A percentile compares a stretch with the other conserved stretches of the same genome.
These are phyloP conservation scores for Apiospora phragmitis DNA, from an alignment of 2,329 filamentous ascomycete genomes.

Conservation along the genomic window DNA sequence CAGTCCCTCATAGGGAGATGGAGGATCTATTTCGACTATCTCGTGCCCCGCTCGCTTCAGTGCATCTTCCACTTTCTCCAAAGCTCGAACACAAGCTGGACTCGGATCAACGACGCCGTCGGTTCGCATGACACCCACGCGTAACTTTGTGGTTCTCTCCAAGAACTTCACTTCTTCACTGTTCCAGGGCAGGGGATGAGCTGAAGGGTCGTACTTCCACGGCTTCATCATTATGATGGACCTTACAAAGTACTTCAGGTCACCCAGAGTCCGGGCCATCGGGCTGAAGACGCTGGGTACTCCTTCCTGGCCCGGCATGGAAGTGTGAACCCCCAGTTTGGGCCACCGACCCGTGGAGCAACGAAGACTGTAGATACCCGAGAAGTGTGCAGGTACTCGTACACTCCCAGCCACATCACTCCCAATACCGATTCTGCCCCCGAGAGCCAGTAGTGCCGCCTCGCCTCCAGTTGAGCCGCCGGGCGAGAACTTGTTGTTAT, in stretches of 20 bases:
- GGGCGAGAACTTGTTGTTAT: conserved; percentile 80
- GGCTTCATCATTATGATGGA: conserved; percentile 78
- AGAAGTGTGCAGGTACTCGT: conserved; percentile 83
- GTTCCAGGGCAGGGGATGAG: conserved; percentile 84
- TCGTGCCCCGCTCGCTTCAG: conserved; percentile 74
- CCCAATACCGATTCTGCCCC: conserved; percentile 84
- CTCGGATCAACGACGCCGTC: conserved; percentile 84
- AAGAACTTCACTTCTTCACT: conserved; percentile 59
- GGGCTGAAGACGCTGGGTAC: conserved; percentile 87
- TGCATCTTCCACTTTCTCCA: conserved; percentile 70
- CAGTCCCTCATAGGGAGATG: conserved; percentile 73
- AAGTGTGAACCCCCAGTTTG: conserved; percentile 79
- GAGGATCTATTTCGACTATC: conserved; percentile 63
- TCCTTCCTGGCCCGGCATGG: conserved; percentile 91
- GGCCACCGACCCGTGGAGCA: conserved; percentile 92
- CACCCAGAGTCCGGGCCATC: conserved; percentile 83
- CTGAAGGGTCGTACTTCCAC: conserved; percentile 85
- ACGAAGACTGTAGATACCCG: conserved; percentile 81
- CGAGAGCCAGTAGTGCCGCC: conserved; percentile 76
- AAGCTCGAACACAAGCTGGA: conserved; percentile 77
- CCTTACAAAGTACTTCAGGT: conserved; percentile 81
- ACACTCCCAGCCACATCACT: conserved; percentile 91
- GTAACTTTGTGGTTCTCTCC: conserved; percentile 60
- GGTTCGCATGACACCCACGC: conserved; percentile 75
- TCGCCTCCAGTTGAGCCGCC: conserved; percentile 90